phyloP scores from a whole-genome alignment of 2,329 filamentous ascomycete species.

The Neoarthrinium moseri region DNA sequence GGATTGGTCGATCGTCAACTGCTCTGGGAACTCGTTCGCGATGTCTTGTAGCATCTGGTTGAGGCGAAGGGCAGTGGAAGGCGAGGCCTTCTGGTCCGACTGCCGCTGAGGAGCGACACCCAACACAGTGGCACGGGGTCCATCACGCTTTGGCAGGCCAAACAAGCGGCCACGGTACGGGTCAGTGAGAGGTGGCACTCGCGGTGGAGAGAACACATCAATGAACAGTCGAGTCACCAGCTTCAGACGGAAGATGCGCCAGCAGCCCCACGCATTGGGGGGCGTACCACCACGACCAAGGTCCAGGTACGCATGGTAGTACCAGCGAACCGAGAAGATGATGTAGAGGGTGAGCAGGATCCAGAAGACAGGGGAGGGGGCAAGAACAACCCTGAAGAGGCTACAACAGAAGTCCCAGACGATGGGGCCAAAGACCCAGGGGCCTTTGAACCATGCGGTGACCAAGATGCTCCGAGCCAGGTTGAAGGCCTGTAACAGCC shows the following conservation, averaged over 20 bases:
- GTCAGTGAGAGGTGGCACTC: constrained; percentile 1
- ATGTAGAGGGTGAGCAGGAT: no score
- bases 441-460: no score
- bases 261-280: constrained; percentile 8
- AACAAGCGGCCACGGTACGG: constrained; percentile 11
- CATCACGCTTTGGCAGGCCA: constrained; percentile 5
- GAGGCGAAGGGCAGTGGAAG: constrained; percentile 8
- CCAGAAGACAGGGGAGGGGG: no score
- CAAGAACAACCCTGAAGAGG: no score
- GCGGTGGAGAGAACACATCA: constrained; percentile 6
- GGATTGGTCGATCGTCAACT: constrained; percentile 2
- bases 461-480: no score
- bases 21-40: not conserved
- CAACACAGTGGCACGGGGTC: constrained; percentile 5
- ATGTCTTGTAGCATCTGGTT: constrained; percentile 2
- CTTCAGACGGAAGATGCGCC: not conserved
- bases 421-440: no score
- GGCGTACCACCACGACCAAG: constrained; percentile 10
- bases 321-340: no score
- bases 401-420: no score
- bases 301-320: constrained; percentile 6
- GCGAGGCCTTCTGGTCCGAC: constrained; percentile 7
- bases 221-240: constrained; percentile 3
- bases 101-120: constrained; percentile 13
- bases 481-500: no score